Base-by-base conservation (phyloP, 768 basidiomycete species). In the Xerocomellus amylosporus region DNA sequence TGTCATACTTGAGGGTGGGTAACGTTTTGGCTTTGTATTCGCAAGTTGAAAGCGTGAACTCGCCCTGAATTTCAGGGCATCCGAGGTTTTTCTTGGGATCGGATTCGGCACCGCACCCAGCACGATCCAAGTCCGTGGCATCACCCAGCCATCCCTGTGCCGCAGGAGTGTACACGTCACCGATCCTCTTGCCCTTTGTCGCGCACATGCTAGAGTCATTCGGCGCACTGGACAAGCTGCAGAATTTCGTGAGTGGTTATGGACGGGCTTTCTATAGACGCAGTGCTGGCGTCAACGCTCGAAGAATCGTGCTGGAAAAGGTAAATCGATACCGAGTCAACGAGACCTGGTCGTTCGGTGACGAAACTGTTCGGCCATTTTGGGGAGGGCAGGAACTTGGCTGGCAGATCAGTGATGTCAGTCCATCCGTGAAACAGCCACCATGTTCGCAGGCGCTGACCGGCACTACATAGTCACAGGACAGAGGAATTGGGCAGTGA, bases 1-100 rank as follows among this genome's bases (percentile, higher is more conserved):
- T 20, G 84, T 93, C 28, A 80, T 97, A 43, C 77, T 72, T 58
- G 82, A 90, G 76, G 91, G 92, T 88, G 56, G 40, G 74, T 53
- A 49, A 22, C 24, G 31, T 34, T 40, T 38, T 46, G 31, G 31
- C 33, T 40, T 38, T 46, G 31, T 48, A 2, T 34, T 8, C 13
- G 28, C 24, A 24, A 0, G 40, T 37, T 48, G 17, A 20, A 24
- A 13, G 34, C 2, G 36, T 36, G 37, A 41, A 36, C 36, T 30
- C 15, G 13, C 8, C 34, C 42, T 50, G 19, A 56, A 37, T 51
- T 45, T 22, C 61, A 85, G 95, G 95, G 4, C 90, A 96, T 71
- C 88, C 93, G 4, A 86, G 90, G 45, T 99, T 99, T 74, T 99
- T 99, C 82, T 78, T 99, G 51, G 97, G 97, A 19, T 95, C 92